Evolutionary conservation across 2,329 filamentous ascomycete genomes (phyloP).

Genomic region (Daldinia sp.): DNA sequence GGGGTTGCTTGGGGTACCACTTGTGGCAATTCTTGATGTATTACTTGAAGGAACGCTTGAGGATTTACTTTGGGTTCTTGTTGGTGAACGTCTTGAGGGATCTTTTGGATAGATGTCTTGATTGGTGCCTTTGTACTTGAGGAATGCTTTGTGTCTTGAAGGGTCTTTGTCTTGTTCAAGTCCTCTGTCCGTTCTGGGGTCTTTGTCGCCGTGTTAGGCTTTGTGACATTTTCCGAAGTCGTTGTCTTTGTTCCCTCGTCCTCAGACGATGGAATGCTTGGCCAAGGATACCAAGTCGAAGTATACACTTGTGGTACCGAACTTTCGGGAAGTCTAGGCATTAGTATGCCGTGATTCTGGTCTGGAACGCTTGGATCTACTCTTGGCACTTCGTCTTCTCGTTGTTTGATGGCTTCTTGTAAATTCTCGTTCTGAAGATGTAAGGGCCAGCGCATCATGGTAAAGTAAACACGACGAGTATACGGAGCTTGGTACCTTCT

Average conservation of each 20-base stretch:
- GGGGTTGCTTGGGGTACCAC: not conserved
- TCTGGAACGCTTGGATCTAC: conserved; percentile 43
- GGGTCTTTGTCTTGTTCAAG: not conserved
- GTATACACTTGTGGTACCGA: not conserved
- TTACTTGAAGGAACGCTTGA: not conserved
- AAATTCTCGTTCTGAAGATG: conserved; percentile 42
- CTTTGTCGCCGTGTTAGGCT: conserved; percentile 8
- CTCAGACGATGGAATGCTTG: not conserved
- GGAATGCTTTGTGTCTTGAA: not conserved
- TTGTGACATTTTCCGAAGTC: conserved; percentile 19
- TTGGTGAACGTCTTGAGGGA: not conserved
- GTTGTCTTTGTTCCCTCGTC: conserved; percentile 13
- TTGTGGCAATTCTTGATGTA: not conserved
- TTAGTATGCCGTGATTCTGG: conserved; percentile 42
- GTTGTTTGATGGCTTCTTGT: conserved; percentile 43
- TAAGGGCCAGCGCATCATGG: conserved; percentile 58
- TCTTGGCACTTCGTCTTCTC: conserved; percentile 43
- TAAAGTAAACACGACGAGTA: conserved; percentile 52
- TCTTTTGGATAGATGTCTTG: conserved; percentile 3
- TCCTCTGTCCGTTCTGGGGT: not conserved
- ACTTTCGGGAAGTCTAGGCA: conserved; percentile 30
- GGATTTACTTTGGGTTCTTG: not conserved
- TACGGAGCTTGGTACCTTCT: conserved; percentile 44
- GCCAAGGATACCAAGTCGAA: not conserved
- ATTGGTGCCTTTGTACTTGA: conserved; percentile 12